Evolutionary conservation across 2,329 filamentous ascomycete genomes (phyloP).

Genomic region (Aspergillus pseudoviridinutans): DNA sequence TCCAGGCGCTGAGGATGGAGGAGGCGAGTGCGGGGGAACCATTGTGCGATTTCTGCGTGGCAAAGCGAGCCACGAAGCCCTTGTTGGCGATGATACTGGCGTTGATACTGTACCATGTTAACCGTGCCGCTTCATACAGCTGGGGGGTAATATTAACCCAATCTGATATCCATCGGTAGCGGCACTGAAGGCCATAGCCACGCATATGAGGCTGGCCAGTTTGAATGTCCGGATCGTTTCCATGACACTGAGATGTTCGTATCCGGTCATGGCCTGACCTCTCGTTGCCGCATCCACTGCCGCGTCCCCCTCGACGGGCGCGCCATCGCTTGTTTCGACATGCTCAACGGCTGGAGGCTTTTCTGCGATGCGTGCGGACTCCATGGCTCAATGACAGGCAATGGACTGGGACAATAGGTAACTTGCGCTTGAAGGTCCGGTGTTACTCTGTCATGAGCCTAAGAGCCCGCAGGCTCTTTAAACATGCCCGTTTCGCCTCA

Average conservation of each 20-base stretch:
- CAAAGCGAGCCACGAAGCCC: slow-evolving; percentile 8
- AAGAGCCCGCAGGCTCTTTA: no score
- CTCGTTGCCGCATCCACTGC: slow-evolving; percentile 2
- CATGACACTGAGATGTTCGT: slow-evolving; percentile 2
- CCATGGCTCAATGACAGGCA: no score
- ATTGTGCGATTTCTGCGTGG: slow-evolving; percentile 1
- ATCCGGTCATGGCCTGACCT: slow-evolving; percentile 5
- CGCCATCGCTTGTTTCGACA: background rate
- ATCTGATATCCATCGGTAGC: slow-evolving; percentile 10
- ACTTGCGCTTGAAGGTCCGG: no score
- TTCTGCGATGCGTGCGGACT: background rate
- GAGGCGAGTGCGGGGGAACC: slow-evolving; percentile 5
- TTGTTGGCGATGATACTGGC: slow-evolving; percentile 10
- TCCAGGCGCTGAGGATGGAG: slow-evolving; percentile 9
- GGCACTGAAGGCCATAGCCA: slow-evolving; percentile 9
- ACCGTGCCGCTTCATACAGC: background rate
- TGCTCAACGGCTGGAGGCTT: background rate
- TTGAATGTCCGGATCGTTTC: slow-evolving; percentile 6
- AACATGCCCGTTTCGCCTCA: no score
- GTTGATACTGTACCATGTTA: slow-evolving; percentile 2
- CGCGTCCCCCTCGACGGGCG: background rate
- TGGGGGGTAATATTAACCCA: background rate
- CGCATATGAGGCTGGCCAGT: slow-evolving; percentile 1
- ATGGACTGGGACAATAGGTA: no score
- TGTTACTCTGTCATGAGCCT: no score